A percentile compares a stretch with the other conserved stretches of the same genome.
phyloP scores from a whole-genome alignment of 2,329 filamentous ascomycete species.

The Fusarium xyrophilum region DNA sequence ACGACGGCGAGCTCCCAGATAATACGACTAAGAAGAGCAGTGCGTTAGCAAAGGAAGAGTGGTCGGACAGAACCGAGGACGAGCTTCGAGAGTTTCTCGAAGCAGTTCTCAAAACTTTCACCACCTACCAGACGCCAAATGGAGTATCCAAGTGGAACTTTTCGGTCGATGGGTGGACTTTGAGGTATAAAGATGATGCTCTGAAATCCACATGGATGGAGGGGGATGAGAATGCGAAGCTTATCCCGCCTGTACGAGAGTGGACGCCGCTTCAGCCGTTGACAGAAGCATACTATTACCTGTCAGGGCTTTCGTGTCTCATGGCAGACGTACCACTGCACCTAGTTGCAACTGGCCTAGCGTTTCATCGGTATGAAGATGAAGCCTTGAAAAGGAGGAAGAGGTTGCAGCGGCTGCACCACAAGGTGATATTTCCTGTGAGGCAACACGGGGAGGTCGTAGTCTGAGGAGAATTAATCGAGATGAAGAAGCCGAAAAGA shows the following conservation, averaged over 20 bases:
- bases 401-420: constrained; percentile 2
- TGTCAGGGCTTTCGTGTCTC: constrained; percentile 9
- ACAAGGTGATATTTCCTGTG: not conserved
- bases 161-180: constrained; percentile 8
- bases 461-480: not conserved
- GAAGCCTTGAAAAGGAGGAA: constrained; percentile 2
- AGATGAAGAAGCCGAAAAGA: not conserved
- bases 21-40: not conserved
- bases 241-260: not conserved
- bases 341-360: not conserved
- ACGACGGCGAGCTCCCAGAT: not conserved
- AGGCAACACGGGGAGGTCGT: not conserved
- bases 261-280: not conserved
- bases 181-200: not conserved
- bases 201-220: not conserved
- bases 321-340: not conserved
- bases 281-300: constrained; percentile 11
- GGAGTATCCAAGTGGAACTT: constrained; percentile 12
- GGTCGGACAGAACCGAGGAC: constrained; percentile 8
- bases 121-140: not conserved
- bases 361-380: constrained; percentile 3
- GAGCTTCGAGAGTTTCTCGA: constrained; percentile 19
- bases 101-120: constrained; percentile 9
- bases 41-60: not conserved
- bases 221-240: not conserved